A percentile compares a stretch with the other conserved stretches of the same genome.
phyloP scores from a whole-genome alignment of 2,329 filamentous ascomycete genomes.

The Capronia epimyces region DNA sequence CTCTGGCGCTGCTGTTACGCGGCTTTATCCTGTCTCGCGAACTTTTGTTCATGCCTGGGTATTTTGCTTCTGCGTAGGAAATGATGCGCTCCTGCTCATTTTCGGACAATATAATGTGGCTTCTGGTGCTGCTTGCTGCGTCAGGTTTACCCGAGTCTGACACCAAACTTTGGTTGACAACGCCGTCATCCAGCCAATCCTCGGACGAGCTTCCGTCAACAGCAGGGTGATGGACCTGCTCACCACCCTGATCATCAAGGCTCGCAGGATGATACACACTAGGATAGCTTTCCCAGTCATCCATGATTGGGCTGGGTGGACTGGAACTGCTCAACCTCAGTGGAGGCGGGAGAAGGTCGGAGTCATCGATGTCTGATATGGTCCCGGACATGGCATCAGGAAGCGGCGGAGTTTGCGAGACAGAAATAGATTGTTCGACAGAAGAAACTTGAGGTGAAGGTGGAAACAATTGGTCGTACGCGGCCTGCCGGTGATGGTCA shows the following conservation, averaged over 20 bases:
- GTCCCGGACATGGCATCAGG: conserved; percentile 23
- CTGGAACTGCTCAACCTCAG: conserved; percentile 12
- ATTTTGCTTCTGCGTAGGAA: conserved; percentile 13
- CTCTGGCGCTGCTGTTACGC: conserved; percentile 8
- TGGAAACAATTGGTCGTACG: conserved; percentile 19
- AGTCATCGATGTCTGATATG: conserved; percentile 18
- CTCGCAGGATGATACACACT: conserved; percentile 1
- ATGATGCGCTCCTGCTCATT: conserved; percentile 31
- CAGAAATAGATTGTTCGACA: conserved; percentile 12
- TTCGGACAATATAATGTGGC: conserved; percentile 1
- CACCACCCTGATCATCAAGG: background rate
- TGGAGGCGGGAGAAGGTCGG: conserved; percentile 19
- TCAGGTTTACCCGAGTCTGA: background rate
- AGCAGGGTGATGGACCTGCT: background rate
- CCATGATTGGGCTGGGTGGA: conserved; percentile 14
- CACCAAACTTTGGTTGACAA: conserved; percentile 9
- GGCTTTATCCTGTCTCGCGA: conserved; percentile 2
- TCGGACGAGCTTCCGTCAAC: conserved; percentile 8
- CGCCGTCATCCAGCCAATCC: conserved; percentile 15
- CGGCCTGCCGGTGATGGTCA: conserved; percentile 14
- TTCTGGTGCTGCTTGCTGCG: background rate
- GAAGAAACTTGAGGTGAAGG: conserved; percentile 22
- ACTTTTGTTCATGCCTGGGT: conserved; percentile 10
- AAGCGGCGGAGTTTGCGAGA: conserved; percentile 20
- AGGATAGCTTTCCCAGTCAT: conserved; percentile 13